Evolutionary conservation across 495 filamentous ascomycete genomes (phyloP).

Genomic region (Hypoxylon lenormandii): DNA sequence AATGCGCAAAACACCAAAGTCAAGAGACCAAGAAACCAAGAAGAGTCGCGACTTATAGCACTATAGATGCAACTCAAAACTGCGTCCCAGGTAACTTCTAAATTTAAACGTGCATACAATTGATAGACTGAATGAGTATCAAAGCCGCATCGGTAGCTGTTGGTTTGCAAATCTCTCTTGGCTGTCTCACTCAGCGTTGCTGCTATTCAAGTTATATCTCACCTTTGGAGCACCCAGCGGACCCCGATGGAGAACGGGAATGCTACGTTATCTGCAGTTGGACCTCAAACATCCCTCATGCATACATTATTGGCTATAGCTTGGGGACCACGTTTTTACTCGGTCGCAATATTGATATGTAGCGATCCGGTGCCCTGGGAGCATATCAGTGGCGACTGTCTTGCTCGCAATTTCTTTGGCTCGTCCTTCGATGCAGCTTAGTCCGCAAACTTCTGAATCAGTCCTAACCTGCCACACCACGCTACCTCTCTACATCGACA

Average conservation of each 20-base stretch:
- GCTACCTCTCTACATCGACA: background rate
- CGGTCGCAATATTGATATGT: background rate
- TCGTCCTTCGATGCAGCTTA: background rate
- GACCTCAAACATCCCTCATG: background rate
- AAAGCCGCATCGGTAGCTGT: background rate
- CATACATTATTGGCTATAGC: conserved; percentile 8
- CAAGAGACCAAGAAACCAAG: background rate
- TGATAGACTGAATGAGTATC: background rate
- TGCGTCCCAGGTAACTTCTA: background rate
- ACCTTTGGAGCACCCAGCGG: background rate
- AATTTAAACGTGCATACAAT: background rate
- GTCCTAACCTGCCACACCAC: background rate
- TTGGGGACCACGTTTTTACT: background rate
- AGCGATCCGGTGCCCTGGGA: background rate
- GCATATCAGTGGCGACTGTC: background rate
- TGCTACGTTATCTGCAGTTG: conserved; percentile 14
- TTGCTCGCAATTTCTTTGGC: background rate
- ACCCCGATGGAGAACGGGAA: background rate
- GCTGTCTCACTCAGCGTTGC: background rate
- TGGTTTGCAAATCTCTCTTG: background rate
- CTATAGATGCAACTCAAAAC: background rate
- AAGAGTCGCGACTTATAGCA: background rate
- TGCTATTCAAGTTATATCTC: background rate
- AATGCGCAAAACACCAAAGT: background rate
- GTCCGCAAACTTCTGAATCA: background rate